These are phyloP conservation scores for Tylopilus subfusipes DNA, from an alignment of 768 basidiomycete species.

Conservation along the genomic window DNA sequence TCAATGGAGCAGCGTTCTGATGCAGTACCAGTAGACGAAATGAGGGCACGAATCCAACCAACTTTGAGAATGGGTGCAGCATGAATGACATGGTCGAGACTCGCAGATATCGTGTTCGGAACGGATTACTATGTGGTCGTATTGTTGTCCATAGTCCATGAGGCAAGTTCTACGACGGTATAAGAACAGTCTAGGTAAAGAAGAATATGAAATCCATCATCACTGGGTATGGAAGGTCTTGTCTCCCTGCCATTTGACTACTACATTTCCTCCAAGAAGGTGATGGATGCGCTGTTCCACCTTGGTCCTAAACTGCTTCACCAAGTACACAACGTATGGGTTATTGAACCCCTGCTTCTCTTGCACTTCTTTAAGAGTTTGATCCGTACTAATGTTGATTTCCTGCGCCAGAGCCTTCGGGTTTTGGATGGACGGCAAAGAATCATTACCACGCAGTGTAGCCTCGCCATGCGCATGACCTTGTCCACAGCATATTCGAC, in stretches of 20 bases:
- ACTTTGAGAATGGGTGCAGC: too few relatives aligned
- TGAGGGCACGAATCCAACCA: too few relatives aligned
- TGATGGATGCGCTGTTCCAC: background rate
- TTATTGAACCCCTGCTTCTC: slow-evolving; percentile 4
- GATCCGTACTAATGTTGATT: background rate
- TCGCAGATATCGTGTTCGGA: too few relatives aligned
- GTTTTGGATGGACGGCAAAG: background rate
- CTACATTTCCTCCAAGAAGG: slow-evolving; percentile 3
- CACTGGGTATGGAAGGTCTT: slow-evolving; percentile 5
- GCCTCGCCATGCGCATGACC: too few relatives aligned
- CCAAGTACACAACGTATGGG: background rate
- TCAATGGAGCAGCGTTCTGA: too few relatives aligned
- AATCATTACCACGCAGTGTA: background rate
- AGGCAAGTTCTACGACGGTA: too few relatives aligned
- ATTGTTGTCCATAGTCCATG: background rate
- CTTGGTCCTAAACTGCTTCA: background rate
- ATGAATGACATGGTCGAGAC: too few relatives aligned
- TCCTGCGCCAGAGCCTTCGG: slow-evolving; percentile 4
- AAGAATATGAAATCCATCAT: background rate
- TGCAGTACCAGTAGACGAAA: too few relatives aligned
- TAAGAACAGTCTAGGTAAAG: too few relatives aligned
- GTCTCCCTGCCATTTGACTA: slow-evolving; percentile 8
- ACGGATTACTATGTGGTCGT: too few relatives aligned
- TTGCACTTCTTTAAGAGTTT: background rate
- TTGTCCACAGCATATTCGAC: too few relatives aligned